Percentiles rank a stretch among this genome's conserved stretches.
Evolutionary conservation across 192 early-diverging fungal genomes (phyloP).

Genomic region (Rhizophagus sp.): DNA sequence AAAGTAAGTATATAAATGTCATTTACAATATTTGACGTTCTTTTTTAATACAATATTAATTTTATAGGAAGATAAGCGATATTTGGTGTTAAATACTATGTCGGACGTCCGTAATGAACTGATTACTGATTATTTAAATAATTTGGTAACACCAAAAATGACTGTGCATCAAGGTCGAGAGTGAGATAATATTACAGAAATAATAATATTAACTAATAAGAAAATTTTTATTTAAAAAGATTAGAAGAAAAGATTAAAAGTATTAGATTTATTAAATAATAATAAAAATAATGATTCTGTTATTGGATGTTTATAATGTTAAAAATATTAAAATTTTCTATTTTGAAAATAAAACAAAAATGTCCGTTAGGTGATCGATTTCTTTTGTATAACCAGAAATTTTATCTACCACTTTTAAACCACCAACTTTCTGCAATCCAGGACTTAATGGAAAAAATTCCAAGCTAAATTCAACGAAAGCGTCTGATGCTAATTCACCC

Average conservation of each 20-base stretch:
- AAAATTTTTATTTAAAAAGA: too few relatives aligned
- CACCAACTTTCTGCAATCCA: slow-evolving; percentile 85
- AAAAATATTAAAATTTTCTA: background rate
- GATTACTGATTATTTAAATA: slow-evolving; percentile 42
- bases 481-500: slow-evolving; percentile 62
- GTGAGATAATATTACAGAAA: background rate
- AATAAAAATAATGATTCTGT: background rate
- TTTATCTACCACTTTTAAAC: slow-evolving; percentile 71
- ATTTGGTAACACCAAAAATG: slow-evolving; percentile 29
- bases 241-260: too few relatives aligned
- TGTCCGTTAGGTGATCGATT: slow-evolving; percentile 75
- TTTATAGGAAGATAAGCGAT: slow-evolving; percentile 55
- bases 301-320: too few relatives aligned
- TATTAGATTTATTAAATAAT: background rate
- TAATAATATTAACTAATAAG: background rate
- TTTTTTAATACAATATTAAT: background rate
- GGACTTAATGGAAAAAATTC: slow-evolving; percentile 81
- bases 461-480: slow-evolving; percentile 63
- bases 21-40: background rate
- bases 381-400: slow-evolving; percentile 75
- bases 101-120: slow-evolving; percentile 44
- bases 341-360: slow-evolving; percentile 52
- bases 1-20: slow-evolving; percentile 37
- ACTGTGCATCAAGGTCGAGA: slow-evolving; percentile 29
- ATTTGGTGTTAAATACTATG: slow-evolving; percentile 42